These are phyloP conservation scores for Coemansia interrupta DNA, from an alignment of 192 early-diverging fungal species.

Conservation along the genomic window DNA sequence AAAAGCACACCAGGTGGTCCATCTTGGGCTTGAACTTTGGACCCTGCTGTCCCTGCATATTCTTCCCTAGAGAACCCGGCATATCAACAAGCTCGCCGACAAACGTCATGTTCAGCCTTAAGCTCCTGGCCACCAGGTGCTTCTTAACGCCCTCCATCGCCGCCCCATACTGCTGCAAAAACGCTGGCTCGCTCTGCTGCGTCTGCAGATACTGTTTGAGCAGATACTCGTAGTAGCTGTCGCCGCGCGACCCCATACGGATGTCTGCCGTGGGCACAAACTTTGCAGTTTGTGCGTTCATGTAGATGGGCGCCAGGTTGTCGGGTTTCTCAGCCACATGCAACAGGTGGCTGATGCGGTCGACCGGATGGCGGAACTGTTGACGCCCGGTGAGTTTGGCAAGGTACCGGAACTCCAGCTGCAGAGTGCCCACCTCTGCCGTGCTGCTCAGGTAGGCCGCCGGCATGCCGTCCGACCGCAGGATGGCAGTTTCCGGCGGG, in stretches of 20 bases:
- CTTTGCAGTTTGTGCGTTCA: slow-evolving; percentile 15
- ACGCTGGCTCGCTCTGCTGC: slow-evolving; percentile 58
- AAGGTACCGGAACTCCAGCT: slow-evolving; percentile 88
- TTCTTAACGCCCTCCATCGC: slow-evolving; percentile 49
- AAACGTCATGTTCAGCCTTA: slow-evolving; percentile 21
- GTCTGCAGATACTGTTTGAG: slow-evolving; percentile 90
- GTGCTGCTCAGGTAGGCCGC: slow-evolving; percentile 28
- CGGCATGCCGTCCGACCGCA: slow-evolving; percentile 22
- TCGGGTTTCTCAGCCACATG: slow-evolving; percentile 31
- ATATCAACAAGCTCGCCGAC: slow-evolving; percentile 53
- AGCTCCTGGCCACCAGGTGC: slow-evolving; percentile 23
- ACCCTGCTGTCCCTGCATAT: no score
- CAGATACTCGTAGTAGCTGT: slow-evolving; percentile 95
- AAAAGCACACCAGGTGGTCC: slow-evolving; percentile 94
- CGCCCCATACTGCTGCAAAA: slow-evolving; percentile 66
- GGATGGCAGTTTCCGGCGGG: slow-evolving; percentile 32
- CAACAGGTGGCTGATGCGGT: slow-evolving; percentile 55
- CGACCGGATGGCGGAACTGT: slow-evolving; percentile 67
- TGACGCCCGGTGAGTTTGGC: slow-evolving; percentile 69
- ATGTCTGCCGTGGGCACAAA: slow-evolving; percentile 19
- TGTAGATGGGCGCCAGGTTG: slow-evolving; percentile 74
- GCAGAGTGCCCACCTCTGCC: slow-evolving; percentile 78
- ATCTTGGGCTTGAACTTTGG: slow-evolving; percentile 59
- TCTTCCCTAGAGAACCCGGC: slow-evolving; percentile 29
- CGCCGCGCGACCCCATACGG: slow-evolving; percentile 56